These are phyloP conservation scores for Tephrocybe sp. DNA, from an alignment of 768 basidiomycete species.

Conservation along the genomic window DNA sequence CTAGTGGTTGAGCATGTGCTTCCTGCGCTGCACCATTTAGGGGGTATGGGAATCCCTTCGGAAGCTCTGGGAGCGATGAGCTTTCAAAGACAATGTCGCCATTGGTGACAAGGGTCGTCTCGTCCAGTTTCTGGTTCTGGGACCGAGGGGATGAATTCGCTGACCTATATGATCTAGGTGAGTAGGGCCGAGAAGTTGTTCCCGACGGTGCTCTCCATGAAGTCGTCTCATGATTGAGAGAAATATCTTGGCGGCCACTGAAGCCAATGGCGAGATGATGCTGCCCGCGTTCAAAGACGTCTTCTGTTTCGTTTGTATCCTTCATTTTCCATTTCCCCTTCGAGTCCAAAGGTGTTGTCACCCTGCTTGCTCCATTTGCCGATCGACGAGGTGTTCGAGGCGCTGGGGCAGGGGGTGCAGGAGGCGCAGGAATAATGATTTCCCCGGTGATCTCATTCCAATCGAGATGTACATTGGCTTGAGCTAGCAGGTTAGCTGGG, in stretches of 20 bases:
- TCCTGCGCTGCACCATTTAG: slow-evolving; percentile 2
- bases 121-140: slow-evolving; percentile 3
- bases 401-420: slow-evolving; percentile 5
- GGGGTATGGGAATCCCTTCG: slow-evolving; percentile 15
- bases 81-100: slow-evolving; percentile 14
- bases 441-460: slow-evolving; percentile 41
- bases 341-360: slow-evolving; percentile 1
- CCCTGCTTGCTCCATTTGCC: background rate
- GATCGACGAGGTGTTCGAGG: slow-evolving; percentile 1
- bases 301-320: slow-evolving; percentile 2
- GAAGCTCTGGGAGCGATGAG: slow-evolving; percentile 14
- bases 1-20: background rate
- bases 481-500: slow-evolving; percentile 36
- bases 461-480: slow-evolving; percentile 44
- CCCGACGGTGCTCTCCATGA: slow-evolving; percentile 8
- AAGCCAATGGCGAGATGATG: background rate
- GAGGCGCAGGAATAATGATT: background rate
- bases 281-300: background rate
- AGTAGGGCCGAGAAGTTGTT: slow-evolving; percentile 11
- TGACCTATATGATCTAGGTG: slow-evolving; percentile 15
- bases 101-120: slow-evolving; percentile 12
- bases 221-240: background rate
- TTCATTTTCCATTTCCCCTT: slow-evolving; percentile 6
- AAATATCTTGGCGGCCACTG: background rate
- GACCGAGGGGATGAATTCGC: slow-evolving; percentile 13